Percentiles rank a stretch among this genome's conserved stretches.
Evolutionary conservation across 2,329 filamentous ascomycete genomes (phyloP).

Genomic region (Verticillium alfalfae): DNA sequence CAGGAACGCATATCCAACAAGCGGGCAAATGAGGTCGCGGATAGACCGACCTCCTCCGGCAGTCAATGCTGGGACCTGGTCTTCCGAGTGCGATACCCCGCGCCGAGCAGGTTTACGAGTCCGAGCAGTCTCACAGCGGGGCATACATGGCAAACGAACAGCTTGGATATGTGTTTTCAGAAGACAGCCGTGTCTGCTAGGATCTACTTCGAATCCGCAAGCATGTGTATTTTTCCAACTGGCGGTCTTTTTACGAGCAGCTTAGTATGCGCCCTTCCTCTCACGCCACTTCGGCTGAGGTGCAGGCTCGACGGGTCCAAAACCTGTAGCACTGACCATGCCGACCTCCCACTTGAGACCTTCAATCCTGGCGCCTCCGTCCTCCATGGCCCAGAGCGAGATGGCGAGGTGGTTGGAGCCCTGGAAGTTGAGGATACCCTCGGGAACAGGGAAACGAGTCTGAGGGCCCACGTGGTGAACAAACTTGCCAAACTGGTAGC

Average conservation of each 20-base stretch:
- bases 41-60: not conserved
- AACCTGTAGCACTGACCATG: conserved; percentile 39
- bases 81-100: not conserved
- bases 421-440: conserved; percentile 61
- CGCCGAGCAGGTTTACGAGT: not conserved
- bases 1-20: not conserved
- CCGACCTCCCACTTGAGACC: conserved; percentile 22
- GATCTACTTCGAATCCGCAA: too few relatives aligned
- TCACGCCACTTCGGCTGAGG: conserved; percentile 34
- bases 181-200: too few relatives aligned
- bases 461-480: conserved; percentile 65
- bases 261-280: conserved; percentile 41
- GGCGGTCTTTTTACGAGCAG: too few relatives aligned
- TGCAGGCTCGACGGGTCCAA: conserved; percentile 31
- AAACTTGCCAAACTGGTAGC: conserved; percentile 55
- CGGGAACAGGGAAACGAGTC: conserved; percentile 59
- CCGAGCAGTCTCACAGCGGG: not conserved
- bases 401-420: conserved; percentile 62
- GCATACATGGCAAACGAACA: too few relatives aligned
- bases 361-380: conserved; percentile 36
- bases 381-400: conserved; percentile 59
- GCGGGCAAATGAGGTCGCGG: not conserved
- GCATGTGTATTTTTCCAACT: too few relatives aligned
- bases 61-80: not conserved
- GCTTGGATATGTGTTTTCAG: too few relatives aligned